These are phyloP conservation scores for Rhododendron molle DNA, from an alignment of 148 eudicot genomes.

Conservation along the genomic window DNA sequence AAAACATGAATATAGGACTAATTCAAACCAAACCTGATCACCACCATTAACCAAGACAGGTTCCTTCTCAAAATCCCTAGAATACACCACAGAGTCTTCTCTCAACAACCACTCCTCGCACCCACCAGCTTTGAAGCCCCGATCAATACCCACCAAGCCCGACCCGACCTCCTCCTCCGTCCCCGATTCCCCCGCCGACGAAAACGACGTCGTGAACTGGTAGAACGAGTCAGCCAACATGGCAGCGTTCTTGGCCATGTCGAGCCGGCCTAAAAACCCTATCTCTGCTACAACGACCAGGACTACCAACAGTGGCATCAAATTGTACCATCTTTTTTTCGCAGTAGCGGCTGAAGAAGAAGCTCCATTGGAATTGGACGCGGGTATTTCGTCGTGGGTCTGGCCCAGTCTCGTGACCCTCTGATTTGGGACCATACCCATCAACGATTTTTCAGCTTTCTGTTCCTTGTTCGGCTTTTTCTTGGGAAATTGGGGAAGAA, in stretches of 20 bases:
- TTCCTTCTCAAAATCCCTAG: slow-evolving; percentile 62
- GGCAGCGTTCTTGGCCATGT: slow-evolving; percentile 61
- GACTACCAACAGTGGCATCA: slow-evolving; percentile 48
- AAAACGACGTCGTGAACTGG: slow-evolving; percentile 26
- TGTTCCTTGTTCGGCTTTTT: background rate
- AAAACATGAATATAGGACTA: background rate
- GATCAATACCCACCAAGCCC: background rate
- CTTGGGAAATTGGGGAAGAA: background rate
- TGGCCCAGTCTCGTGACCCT: background rate
- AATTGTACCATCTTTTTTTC: slow-evolving; percentile 47
- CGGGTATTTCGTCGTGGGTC: slow-evolving; percentile 5
- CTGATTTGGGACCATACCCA: slow-evolving; percentile 15
- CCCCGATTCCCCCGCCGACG: background rate
- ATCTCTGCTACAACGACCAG: slow-evolving; percentile 70
- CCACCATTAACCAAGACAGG: slow-evolving; percentile 54
- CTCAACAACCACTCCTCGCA: slow-evolving; percentile 79
- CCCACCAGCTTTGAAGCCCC: slow-evolving; percentile 16
- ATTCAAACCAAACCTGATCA: slow-evolving; percentile 41
- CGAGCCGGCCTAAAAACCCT: slow-evolving; percentile 55
- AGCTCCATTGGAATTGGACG: background rate
- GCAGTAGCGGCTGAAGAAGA: slow-evolving; percentile 12
- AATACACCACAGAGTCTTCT: slow-evolving; percentile 53
- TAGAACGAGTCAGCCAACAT: slow-evolving; percentile 66
- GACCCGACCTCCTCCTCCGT: slow-evolving; percentile 8
- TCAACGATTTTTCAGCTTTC: background rate